Conservation (phyloP, 495 filamentous ascomycete species). For the Choiromyces venosus region DNA sequence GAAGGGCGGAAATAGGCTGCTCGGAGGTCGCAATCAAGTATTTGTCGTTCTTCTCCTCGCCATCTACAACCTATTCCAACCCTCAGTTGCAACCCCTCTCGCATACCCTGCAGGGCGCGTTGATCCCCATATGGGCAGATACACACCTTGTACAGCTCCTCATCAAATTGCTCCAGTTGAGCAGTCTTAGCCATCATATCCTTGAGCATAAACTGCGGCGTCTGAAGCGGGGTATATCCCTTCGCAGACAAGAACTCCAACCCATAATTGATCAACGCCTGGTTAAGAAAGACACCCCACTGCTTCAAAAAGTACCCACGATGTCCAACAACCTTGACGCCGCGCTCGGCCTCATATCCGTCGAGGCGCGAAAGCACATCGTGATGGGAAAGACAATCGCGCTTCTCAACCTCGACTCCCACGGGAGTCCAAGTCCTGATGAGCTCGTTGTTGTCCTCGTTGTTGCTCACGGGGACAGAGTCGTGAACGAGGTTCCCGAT, state of each 20-base stretch:
- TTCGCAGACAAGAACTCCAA: conserved; percentile 73
- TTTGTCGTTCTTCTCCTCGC: conserved; percentile 81
- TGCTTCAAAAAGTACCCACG: conserved; percentile 86
- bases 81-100: neutral
- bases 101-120: neutral
- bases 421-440: conserved; percentile 74
- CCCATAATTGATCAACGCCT: conserved; percentile 88
- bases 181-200: conserved; percentile 99
- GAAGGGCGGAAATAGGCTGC: conserved; percentile 86
- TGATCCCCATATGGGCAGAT: neutral
- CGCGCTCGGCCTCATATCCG: conserved; percentile 89
- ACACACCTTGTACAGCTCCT: conserved; percentile 78
- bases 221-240: conserved; percentile 82
- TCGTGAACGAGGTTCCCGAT: conserved; percentile 94
- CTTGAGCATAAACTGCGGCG: conserved; percentile 92
- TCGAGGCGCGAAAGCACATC: conserved; percentile 83
- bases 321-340: conserved; percentile 91
- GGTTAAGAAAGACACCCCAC: conserved; percentile 90
- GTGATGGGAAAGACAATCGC: conserved; percentile 77
- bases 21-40: conserved; percentile 97
- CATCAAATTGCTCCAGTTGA: conserved; percentile 94
- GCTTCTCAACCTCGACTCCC: conserved; percentile 62
- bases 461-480: conserved; percentile 81
- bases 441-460: conserved; percentile 82
- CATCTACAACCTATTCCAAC: conserved; percentile 58